Percentiles rank a stretch among this genome's conserved stretches.
These are phyloP conservation scores for Phyllosticta citribraziliensis DNA, from an alignment of 2,329 filamentous ascomycete genomes.

Conservation along the genomic window DNA sequence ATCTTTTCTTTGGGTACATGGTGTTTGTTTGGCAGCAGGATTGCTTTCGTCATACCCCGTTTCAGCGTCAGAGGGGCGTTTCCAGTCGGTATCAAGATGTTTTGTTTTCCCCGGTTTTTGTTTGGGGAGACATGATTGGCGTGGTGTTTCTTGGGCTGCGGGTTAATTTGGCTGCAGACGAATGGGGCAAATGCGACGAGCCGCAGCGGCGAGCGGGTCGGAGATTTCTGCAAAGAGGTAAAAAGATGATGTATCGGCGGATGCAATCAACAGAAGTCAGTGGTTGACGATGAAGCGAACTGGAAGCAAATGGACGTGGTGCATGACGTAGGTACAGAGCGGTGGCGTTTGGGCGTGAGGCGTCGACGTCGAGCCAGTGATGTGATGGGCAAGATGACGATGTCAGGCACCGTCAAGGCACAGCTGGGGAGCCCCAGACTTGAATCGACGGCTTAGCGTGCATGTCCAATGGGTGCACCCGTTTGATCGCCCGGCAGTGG, in stretches of 20 bases:
- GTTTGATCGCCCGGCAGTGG: slow-evolving; percentile 8
- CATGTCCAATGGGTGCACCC: background rate
- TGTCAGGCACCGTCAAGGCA: background rate
- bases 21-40: background rate
- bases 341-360: background rate
- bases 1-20: background rate
- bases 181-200: background rate
- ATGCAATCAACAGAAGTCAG: background rate
- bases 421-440: background rate
- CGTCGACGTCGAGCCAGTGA: background rate
- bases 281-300: background rate
- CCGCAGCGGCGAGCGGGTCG: background rate
- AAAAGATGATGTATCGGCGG: background rate
- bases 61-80: background rate
- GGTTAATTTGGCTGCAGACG: background rate
- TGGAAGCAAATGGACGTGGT: background rate
- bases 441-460: background rate
- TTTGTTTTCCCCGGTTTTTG: background rate
- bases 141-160: background rate
- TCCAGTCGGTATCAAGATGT: background rate
- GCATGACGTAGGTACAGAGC: background rate
- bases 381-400: background rate
- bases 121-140: background rate
- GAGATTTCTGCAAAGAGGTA: background rate
- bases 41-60: background rate